phyloP scores from a whole-genome alignment of 2,329 filamentous ascomycete species.

The Lasiodiplodia citricola region DNA sequence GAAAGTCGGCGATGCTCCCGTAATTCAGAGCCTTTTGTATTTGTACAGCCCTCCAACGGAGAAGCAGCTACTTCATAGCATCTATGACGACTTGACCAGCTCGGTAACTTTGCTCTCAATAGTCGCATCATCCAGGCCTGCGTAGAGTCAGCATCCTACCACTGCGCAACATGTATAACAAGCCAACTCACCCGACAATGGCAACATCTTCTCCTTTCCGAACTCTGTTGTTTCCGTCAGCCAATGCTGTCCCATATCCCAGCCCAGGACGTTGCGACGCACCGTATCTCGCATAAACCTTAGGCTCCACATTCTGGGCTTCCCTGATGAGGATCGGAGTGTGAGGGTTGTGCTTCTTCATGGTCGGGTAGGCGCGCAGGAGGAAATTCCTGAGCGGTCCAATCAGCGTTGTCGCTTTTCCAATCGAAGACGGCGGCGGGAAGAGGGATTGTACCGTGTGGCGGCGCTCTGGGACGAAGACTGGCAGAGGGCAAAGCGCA shows the following conservation, averaged over 20 bases:
- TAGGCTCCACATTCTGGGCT: constrained; percentile 81
- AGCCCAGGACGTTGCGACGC: constrained; percentile 39
- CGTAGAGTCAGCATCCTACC: constrained; percentile 27
- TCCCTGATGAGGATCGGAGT: constrained; percentile 95
- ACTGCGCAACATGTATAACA: neutral
- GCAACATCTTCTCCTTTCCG: constrained; percentile 70
- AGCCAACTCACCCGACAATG: constrained; percentile 59
- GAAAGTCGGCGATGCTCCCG: neutral
- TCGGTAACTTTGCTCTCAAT: constrained; percentile 71
- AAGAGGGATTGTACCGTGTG: constrained; percentile 67
- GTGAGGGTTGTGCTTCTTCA: constrained; percentile 99
- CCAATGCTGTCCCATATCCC: neutral
- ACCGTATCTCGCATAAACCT: constrained; percentile 94
- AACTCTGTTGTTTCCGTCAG: constrained; percentile 55
- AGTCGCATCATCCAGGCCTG: constrained; percentile 71
- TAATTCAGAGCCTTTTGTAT: constrained; percentile 1
- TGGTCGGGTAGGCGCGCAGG: constrained; percentile 88
- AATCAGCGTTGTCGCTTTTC: constrained; percentile 24
- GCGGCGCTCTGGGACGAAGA: constrained; percentile 88
- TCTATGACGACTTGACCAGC: constrained; percentile 58
- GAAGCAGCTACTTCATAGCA: constrained; percentile 7
- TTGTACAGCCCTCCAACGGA: constrained; percentile 12
- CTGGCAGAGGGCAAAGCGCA: constrained; percentile 97
- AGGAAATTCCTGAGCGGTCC: constrained; percentile 75
- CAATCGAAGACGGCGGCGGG: constrained; percentile 9